Conservation (phyloP, 148 eudicot genomes). For the Arbutus unedo region DNA sequence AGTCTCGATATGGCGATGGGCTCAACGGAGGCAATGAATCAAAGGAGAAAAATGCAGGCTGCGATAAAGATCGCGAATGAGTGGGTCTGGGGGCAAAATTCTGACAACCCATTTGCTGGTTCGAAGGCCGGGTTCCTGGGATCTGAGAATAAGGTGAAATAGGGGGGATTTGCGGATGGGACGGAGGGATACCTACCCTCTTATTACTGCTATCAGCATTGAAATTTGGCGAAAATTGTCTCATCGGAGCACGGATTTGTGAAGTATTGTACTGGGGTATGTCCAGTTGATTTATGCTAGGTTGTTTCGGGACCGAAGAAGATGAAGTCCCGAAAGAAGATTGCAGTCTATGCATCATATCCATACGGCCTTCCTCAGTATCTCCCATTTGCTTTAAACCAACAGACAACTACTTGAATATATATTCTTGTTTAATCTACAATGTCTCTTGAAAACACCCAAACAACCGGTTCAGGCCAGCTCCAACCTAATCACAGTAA, state of each 20-base stretch:
- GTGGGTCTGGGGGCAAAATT: slow-evolving; percentile 51
- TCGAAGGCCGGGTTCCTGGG: slow-evolving; percentile 37
- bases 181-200: slow-evolving; percentile 76
- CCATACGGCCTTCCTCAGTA: slow-evolving; percentile 55
- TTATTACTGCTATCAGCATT: slow-evolving; percentile 40
- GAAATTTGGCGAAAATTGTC: slow-evolving; percentile 48
- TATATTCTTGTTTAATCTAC: slow-evolving; percentile 6
- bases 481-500: slow-evolving; percentile 17
- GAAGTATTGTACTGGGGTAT: slow-evolving; percentile 63
- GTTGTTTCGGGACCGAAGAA: slow-evolving; percentile 42
- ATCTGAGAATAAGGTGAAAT: slow-evolving; percentile 82
- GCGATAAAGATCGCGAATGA: slow-evolving; percentile 81
- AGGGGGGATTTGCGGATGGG: slow-evolving; percentile 81
- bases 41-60: slow-evolving; percentile 61
- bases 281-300: slow-evolving; percentile 51
- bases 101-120: slow-evolving; percentile 49
- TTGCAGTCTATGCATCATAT: slow-evolving; percentile 68
- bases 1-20: slow-evolving; percentile 59
- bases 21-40: slow-evolving; percentile 94
- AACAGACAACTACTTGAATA: neutral
- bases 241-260: slow-evolving; percentile 56
- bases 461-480: slow-evolving; percentile 13
- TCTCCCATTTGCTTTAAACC: slow-evolving; percentile 51
- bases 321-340: slow-evolving; percentile 65
- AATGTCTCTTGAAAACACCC: slow-evolving; percentile 17